Conservation (phyloP, 257 asterid genomes). For the Solanum boliviense region DNA sequence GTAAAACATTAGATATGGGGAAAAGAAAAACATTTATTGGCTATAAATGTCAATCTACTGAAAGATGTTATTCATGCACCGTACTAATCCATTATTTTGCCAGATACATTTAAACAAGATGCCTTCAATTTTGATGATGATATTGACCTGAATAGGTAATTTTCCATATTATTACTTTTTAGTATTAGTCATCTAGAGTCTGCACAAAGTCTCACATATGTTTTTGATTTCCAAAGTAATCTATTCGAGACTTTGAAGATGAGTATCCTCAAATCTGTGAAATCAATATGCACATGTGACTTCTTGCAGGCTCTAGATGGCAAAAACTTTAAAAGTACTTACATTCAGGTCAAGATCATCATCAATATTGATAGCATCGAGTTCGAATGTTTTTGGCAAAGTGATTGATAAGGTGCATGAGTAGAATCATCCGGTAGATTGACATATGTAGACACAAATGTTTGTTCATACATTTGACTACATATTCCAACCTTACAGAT, state of each 20-base stretch:
- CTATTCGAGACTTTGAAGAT: conserved; percentile 40
- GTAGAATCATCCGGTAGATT: conserved; percentile 56
- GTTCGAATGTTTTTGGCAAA: conserved; percentile 50
- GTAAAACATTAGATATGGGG: conserved; percentile 25
- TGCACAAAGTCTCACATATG: neutral
- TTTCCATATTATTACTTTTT: neutral
- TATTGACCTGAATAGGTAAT: conserved; percentile 27
- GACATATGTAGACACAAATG: conserved; percentile 24
- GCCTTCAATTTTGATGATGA: conserved; percentile 37
- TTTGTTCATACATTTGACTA: neutral
- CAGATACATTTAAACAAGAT: conserved; percentile 53
- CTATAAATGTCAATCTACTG: conserved; percentile 41
- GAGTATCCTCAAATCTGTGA: conserved; percentile 48
- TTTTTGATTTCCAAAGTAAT: conserved; percentile 21
- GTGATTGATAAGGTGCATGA: conserved; percentile 51
- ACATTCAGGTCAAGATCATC: conserved; percentile 10
- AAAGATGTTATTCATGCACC: conserved; percentile 57
- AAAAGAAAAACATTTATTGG: conserved; percentile 28
- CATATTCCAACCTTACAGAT: too few species aligned
- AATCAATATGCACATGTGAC: neutral
- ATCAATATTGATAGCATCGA: conserved; percentile 44
- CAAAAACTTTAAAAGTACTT: neutral
- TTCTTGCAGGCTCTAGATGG: neutral
- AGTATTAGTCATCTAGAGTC: neutral
- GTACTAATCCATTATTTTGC: conserved; percentile 46